phyloP scores from a whole-genome alignment of 345 rosid species.

The Salix purpurea region DNA sequence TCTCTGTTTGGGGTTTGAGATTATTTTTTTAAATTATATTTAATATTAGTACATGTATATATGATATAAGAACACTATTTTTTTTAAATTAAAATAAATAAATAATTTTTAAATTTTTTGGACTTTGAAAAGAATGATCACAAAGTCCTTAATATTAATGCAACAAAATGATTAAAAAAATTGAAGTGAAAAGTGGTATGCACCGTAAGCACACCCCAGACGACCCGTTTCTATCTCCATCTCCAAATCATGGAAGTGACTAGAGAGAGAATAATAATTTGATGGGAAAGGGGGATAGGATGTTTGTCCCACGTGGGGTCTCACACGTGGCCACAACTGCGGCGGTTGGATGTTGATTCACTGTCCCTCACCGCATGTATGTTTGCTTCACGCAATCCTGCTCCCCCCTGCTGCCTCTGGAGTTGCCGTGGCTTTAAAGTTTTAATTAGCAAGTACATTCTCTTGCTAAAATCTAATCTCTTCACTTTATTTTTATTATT shows the following conservation, averaged over 20 bases:
- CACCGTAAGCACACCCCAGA: no score
- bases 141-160: no score
- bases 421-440: slow-evolving; percentile 41
- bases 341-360: slow-evolving; percentile 32
- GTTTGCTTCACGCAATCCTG: slow-evolving; percentile 52
- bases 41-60: no score
- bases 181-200: no score
- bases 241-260: slow-evolving; percentile 23
- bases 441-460: slow-evolving; percentile 10
- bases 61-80: no score
- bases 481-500: not conserved
- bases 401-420: slow-evolving; percentile 1
- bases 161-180: no score
- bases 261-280: slow-evolving; percentile 1
- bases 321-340: slow-evolving; percentile 32
- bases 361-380: slow-evolving; percentile 36
- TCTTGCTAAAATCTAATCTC: not conserved
- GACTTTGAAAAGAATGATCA: no score
- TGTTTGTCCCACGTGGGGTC: slow-evolving; percentile 31
- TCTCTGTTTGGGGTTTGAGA: no score
- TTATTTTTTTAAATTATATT: no score
- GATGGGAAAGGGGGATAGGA: slow-evolving; percentile 12
- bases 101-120: no score
- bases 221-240: not conserved
- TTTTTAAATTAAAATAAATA: no score